phyloP scores from a whole-genome alignment of 352 stramenopile genomes.

The Pythium biforme region DNA sequence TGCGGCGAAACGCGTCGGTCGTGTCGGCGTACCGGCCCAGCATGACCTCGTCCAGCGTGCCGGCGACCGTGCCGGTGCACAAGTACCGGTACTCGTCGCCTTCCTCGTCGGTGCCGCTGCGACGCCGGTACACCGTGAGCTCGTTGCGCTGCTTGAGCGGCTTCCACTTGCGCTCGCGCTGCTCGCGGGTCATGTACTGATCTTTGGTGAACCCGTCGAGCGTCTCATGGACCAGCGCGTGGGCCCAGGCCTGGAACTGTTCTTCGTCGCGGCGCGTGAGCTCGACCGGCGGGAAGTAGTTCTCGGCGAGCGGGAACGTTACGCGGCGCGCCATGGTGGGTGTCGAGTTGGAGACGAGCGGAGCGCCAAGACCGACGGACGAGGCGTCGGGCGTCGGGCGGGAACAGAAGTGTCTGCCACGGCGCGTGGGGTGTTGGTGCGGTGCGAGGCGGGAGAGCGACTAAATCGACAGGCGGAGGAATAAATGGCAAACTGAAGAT shows the following conservation, averaged over 20 bases:
- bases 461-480: too few species aligned
- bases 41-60: slow-evolving; percentile 73
- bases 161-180: slow-evolving; percentile 68
- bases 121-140: slow-evolving; percentile 59
- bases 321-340: slow-evolving; percentile 25
- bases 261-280: slow-evolving; percentile 44
- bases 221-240: slow-evolving; percentile 62
- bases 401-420: too few species aligned
- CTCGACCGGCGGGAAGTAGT: slow-evolving; percentile 59
- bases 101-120: slow-evolving; percentile 39
- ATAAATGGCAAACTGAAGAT: too few species aligned
- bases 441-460: too few species aligned
- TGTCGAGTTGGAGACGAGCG: background rate
- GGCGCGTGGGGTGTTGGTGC: too few species aligned
- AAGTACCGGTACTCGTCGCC: slow-evolving; percentile 63
- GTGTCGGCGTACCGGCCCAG: slow-evolving; percentile 74
- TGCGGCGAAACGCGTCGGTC: slow-evolving; percentile 62
- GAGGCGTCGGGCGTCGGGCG: too few species aligned
- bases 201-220: slow-evolving; percentile 67
- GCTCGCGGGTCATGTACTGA: slow-evolving; percentile 61
- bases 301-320: slow-evolving; percentile 51
- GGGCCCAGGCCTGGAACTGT: slow-evolving; percentile 64
- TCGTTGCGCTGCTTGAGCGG: slow-evolving; percentile 59
- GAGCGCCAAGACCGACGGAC: too few species aligned
- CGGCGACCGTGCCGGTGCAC: slow-evolving; percentile 59